Conservation (phyloP, 768 basidiomycete species). For the Collybia nuda region DNA sequence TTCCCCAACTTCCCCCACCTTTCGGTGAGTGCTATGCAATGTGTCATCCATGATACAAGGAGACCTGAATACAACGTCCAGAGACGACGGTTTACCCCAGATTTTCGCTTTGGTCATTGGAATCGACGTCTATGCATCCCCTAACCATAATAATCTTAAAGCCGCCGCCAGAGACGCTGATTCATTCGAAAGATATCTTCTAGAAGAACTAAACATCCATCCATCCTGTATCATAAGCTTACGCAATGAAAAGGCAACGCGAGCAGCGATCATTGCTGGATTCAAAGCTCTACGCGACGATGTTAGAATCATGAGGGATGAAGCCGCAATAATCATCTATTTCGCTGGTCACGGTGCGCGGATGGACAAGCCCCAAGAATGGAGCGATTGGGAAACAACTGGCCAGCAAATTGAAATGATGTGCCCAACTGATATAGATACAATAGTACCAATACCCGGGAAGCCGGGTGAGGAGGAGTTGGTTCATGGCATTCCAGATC, state of each 20-base stretch:
- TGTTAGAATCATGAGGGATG: slow-evolving; percentile 12
- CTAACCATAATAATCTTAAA: slow-evolving; percentile 21
- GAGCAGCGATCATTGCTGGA: slow-evolving; percentile 29
- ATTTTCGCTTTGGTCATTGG: slow-evolving; percentile 44
- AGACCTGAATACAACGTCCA: not conserved
- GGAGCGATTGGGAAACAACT: slow-evolving; percentile 25
- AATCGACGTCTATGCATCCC: slow-evolving; percentile 34
- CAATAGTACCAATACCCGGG: not conserved
- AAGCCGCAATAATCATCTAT: slow-evolving; percentile 39
- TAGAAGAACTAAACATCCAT: slow-evolving; percentile 26
- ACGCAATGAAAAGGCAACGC: slow-evolving; percentile 35
- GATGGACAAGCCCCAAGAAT: slow-evolving; percentile 24
- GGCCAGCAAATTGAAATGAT: slow-evolving; percentile 32
- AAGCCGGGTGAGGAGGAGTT: slow-evolving; percentile 5
- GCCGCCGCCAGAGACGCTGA: slow-evolving; percentile 41
- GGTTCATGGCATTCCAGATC: slow-evolving; percentile 40
- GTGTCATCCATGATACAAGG: not conserved
- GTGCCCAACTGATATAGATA: slow-evolving; percentile 30
- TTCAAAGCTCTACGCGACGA: slow-evolving; percentile 26
- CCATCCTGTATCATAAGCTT: slow-evolving; percentile 32
- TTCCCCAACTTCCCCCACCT: not conserved
- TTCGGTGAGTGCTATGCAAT: not conserved
- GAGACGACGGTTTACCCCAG: not conserved
- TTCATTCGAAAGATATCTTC: slow-evolving; percentile 32
- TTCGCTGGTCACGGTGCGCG: slow-evolving; percentile 46